Conservation (phyloP, 441 rosid genomes). For the Gossypium davidsonii region DNA sequence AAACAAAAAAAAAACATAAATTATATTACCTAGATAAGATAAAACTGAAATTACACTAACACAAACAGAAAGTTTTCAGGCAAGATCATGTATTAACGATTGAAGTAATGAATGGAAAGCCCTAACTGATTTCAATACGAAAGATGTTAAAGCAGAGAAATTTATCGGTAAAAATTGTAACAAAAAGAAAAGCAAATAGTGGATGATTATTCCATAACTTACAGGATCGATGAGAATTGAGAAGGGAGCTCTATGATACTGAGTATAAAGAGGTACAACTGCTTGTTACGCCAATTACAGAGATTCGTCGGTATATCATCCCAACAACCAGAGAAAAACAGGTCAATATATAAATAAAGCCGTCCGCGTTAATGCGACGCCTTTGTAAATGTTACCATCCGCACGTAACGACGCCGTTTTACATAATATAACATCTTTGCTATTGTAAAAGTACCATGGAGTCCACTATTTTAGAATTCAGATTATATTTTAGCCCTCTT, state of each 20-base stretch:
- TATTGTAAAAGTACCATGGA: no score
- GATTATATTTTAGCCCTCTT: no score
- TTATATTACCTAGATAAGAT: background rate
- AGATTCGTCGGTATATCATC: no score
- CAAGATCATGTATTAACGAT: background rate
- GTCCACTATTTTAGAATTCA: no score
- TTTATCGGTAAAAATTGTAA: background rate
- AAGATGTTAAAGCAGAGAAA: background rate
- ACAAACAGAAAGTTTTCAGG: background rate
- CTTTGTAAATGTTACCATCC: background rate
- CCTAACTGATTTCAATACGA: background rate
- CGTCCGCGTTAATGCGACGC: background rate
- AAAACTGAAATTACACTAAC: background rate
- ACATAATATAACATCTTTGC: background rate
- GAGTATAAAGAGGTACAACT: background rate
- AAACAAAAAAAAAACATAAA: background rate
- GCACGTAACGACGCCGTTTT: background rate
- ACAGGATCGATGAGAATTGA: background rate
- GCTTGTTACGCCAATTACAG: background rate
- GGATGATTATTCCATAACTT: background rate
- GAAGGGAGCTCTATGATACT: background rate
- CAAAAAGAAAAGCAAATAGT: background rate
- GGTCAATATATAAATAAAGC: no score
- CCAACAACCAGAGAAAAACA: no score
- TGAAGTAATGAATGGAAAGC: background rate